Evolutionary conservation across 371 early-diverging fungal species (phyloP).

Genomic region (Mucor mucedo): DNA sequence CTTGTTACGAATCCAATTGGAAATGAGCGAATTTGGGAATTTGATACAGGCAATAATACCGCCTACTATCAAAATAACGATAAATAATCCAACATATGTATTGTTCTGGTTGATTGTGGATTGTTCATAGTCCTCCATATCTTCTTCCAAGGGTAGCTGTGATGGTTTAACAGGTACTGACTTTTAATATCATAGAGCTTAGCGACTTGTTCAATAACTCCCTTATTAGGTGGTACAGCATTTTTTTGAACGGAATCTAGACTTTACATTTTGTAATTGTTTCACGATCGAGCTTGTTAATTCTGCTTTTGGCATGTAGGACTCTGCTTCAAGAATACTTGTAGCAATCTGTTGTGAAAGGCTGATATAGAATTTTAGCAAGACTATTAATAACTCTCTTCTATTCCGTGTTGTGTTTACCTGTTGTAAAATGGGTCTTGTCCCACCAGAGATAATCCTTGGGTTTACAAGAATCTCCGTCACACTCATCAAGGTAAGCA

Average conservation of each 20-base stretch:
- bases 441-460: slow-evolving; percentile 56
- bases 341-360: slow-evolving; percentile 42
- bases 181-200: slow-evolving; percentile 21
- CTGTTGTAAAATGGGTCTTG: slow-evolving; percentile 47
- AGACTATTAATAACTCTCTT: not conserved
- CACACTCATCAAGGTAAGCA: slow-evolving; percentile 39
- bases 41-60: slow-evolving; percentile 20
- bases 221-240: slow-evolving; percentile 22
- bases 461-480: slow-evolving; percentile 13
- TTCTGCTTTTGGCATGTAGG: slow-evolving; percentile 26
- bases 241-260: slow-evolving; percentile 30
- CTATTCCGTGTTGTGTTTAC: slow-evolving; percentile 18
- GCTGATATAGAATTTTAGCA: slow-evolving; percentile 10
- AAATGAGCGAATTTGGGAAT: slow-evolving; percentile 5
- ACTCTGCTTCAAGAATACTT: slow-evolving; percentile 42
- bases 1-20: not conserved
- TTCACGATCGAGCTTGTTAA: slow-evolving; percentile 17
- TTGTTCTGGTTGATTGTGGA: not conserved
- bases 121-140: slow-evolving; percentile 1
- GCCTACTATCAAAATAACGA: slow-evolving; percentile 6
- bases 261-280: slow-evolving; percentile 21
- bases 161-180: slow-evolving; percentile 7
- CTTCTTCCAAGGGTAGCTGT: slow-evolving; percentile 28
- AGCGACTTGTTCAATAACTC: slow-evolving; percentile 32
- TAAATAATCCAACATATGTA: slow-evolving; percentile 8